Conservation (phyloP, 805 yeast genomes). For the Wickerhamiella domercqiae region DNA sequence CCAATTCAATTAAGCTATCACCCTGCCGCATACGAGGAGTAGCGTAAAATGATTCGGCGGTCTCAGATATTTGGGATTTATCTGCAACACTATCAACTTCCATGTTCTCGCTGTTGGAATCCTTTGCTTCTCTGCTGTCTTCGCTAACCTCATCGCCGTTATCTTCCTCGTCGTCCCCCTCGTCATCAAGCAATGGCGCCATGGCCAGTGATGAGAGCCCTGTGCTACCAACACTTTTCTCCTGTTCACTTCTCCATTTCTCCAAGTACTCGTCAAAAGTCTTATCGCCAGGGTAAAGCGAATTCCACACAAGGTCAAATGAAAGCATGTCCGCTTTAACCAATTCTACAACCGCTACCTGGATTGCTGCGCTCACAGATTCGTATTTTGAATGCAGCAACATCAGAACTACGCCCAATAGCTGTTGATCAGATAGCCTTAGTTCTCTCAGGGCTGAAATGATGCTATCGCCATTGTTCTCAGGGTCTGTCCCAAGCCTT, state of each 20-base stretch:
- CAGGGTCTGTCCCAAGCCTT: not conserved
- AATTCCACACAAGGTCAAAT: not conserved
- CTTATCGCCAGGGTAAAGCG: not conserved
- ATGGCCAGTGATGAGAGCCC: not conserved
- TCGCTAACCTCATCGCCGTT: not conserved
- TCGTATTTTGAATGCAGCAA: not conserved
- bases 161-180: slow-evolving; percentile 1
- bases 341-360: not conserved
- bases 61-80: too few species aligned
- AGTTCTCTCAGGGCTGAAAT: not conserved
- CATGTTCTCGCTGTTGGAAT: not conserved
- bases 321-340: not conserved
- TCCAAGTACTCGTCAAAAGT: not conserved
- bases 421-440: not conserved
- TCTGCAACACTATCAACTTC: not conserved
- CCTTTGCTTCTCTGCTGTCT: not conserved
- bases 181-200: not conserved
- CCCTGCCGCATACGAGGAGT: not conserved
- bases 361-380: not conserved
- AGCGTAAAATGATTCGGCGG: not conserved
- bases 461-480: not conserved
- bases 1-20: not conserved
- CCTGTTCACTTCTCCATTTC: not conserved
- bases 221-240: not conserved
- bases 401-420: not conserved